phyloP scores from a whole-genome alignment of 2,329 filamentous ascomycete species.

The Neurospora crassa region DNA sequence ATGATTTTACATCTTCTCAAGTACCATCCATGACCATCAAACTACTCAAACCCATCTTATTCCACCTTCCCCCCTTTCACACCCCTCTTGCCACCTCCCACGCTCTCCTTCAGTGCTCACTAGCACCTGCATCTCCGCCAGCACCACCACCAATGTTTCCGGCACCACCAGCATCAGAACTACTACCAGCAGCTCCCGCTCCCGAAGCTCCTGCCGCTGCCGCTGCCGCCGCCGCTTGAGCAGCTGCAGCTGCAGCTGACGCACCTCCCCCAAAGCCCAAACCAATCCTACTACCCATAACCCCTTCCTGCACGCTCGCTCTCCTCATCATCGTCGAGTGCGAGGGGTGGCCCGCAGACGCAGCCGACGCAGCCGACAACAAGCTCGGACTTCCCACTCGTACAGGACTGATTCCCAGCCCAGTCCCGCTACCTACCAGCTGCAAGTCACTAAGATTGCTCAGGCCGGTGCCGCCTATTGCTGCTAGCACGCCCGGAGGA shows the following conservation, averaged over 20 bases:
- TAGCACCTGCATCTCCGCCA: not conserved
- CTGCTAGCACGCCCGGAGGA: conserved; percentile 43
- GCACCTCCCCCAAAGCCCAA: conserved; percentile 2
- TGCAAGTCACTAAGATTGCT: conserved; percentile 4
- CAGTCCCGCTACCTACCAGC: not conserved
- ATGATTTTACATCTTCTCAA: not conserved
- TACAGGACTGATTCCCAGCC: conserved; percentile 9
- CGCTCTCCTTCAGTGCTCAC: not conserved
- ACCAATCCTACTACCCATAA: conserved; percentile 15
- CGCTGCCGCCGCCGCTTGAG: not conserved
- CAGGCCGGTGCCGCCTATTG: conserved; percentile 20
- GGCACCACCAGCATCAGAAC: not conserved
- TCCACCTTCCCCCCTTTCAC: too few relatives aligned
- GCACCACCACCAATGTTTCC: not conserved
- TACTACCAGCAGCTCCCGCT: not conserved
- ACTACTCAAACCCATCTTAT: not conserved
- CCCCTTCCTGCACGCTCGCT: conserved; percentile 35
- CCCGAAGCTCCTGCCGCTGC: not conserved
- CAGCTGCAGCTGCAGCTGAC: not conserved
- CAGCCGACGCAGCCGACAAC: conserved; percentile 20
- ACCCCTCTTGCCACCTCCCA: not conserved
- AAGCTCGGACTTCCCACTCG: conserved; percentile 35
- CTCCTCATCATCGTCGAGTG: conserved; percentile 31
- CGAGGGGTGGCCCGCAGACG: not conserved
- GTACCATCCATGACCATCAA: not conserved